These are phyloP conservation scores for Danielia oregonensis DNA, from an alignment of 805 yeast species.

Conservation along the genomic window DNA sequence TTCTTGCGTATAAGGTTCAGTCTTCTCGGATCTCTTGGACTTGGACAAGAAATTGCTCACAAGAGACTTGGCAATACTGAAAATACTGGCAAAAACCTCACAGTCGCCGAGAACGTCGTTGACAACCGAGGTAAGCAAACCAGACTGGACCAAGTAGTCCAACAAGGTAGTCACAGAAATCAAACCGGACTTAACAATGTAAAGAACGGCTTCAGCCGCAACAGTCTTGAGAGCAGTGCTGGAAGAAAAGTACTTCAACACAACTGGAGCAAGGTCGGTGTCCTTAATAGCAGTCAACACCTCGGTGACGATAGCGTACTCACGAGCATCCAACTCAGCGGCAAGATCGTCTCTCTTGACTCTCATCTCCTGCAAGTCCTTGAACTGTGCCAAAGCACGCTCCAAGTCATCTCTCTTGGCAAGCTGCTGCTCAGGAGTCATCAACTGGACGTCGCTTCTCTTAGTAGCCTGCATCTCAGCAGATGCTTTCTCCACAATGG, in stretches of 20 bases:
- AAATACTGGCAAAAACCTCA: conserved; percentile 31
- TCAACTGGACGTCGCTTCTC: neutral
- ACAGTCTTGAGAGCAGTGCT: conserved; percentile 21
- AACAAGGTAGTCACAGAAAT: conserved; percentile 31
- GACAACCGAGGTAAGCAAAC: conserved; percentile 30
- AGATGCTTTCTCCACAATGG: conserved; percentile 9
- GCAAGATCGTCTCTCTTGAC: conserved; percentile 28
- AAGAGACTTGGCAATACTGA: conserved; percentile 27
- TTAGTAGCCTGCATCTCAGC: no score
- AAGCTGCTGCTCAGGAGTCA: neutral
- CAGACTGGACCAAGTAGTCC: conserved; percentile 33
- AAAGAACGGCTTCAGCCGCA: conserved; percentile 16
- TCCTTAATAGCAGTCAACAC: conserved; percentile 35
- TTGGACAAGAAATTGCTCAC: conserved; percentile 21
- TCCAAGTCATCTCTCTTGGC: conserved; percentile 16
- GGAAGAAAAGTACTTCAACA: conserved; percentile 31
- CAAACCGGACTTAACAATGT: conserved; percentile 29
- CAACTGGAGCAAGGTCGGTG: conserved; percentile 33
- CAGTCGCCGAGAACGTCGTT: conserved; percentile 38
- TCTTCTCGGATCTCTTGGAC: conserved; percentile 4
- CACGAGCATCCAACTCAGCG: conserved; percentile 30
- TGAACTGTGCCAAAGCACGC: conserved; percentile 22
- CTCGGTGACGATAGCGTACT: conserved; percentile 37
- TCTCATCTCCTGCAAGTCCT: conserved; percentile 16
- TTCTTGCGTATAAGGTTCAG: conserved; percentile 7